phyloP scores from a whole-genome alignment of 768 basidiomycete genomes.

The Mycena albidolilacea region DNA sequence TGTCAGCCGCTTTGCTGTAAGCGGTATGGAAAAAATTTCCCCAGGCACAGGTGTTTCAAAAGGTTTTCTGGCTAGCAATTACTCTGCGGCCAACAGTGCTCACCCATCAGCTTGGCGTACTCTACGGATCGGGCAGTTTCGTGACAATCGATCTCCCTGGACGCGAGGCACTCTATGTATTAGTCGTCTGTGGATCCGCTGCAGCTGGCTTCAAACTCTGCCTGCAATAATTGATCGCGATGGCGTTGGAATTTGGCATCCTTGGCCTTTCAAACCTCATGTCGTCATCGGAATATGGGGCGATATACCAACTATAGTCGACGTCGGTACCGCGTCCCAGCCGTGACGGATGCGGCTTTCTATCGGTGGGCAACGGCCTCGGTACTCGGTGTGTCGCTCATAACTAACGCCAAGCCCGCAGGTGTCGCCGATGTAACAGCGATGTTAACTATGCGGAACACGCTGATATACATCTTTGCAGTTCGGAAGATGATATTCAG shows the following conservation, averaged over 20 bases:
- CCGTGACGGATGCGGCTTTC: constrained; percentile 19
- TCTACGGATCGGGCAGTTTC: no score
- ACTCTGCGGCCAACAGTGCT: no score
- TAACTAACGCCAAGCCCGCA: not conserved
- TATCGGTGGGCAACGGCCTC: not conserved
- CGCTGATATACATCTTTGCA: constrained; percentile 6
- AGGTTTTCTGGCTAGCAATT: no score
- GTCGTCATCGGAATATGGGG: not conserved
- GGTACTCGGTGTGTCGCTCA: not conserved
- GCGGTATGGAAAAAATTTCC: no score
- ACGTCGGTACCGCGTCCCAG: constrained; percentile 13
- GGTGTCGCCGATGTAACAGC: not conserved
- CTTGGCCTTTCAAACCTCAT: not conserved
- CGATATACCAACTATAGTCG: constrained; percentile 10
- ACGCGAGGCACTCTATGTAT: no score
- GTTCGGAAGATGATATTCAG: not conserved
- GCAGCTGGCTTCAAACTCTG: not conserved
- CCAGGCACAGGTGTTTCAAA: no score
- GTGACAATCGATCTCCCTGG: no score
- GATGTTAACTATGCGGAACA: constrained; percentile 10
- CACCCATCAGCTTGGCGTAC: no score
- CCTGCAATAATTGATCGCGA: constrained; percentile 8
- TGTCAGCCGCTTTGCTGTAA: no score
- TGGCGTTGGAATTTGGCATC: not conserved
- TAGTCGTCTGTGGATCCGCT: not conserved